Percentiles rank a stretch among this genome's conserved stretches.
Evolutionary conservation across 768 basidiomycete genomes (phyloP).

Genomic region (Tylopilus intermedius): DNA sequence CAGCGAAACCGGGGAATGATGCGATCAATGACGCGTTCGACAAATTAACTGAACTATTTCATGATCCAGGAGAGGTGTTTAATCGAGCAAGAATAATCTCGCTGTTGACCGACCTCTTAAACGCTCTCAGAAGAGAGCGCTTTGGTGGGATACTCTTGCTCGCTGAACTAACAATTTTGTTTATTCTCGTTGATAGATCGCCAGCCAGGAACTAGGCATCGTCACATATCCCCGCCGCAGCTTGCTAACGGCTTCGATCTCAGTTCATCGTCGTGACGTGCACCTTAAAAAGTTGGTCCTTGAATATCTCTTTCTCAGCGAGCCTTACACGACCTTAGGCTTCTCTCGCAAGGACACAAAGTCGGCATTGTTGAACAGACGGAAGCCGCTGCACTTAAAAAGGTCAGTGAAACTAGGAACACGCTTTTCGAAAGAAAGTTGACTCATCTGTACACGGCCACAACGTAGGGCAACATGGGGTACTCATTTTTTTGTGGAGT

Average conservation of each 20-base stretch:
- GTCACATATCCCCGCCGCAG: slow-evolving; percentile 68
- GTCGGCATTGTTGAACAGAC: slow-evolving; percentile 80
- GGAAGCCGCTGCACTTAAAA: slow-evolving; percentile 88
- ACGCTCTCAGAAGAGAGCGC: slow-evolving; percentile 70
- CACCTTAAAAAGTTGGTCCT: slow-evolving; percentile 66
- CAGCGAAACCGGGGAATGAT: slow-evolving; percentile 66
- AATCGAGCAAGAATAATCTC: slow-evolving; percentile 63
- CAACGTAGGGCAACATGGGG: slow-evolving; percentile 55
- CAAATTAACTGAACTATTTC: slow-evolving; percentile 73
- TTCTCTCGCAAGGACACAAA: slow-evolving; percentile 74
- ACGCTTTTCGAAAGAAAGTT: slow-evolving; percentile 69
- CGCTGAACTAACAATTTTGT: background rate
- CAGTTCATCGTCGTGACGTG: slow-evolving; percentile 59
- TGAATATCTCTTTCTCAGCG: background rate
- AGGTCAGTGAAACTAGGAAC: slow-evolving; percentile 69
- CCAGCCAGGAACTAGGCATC: slow-evolving; percentile 74
- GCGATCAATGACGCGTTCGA: slow-evolving; percentile 66
- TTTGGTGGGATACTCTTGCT: slow-evolving; percentile 40
- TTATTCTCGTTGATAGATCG: slow-evolving; percentile 44
- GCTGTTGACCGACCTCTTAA: slow-evolving; percentile 62
- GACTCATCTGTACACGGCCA: slow-evolving; percentile 77
- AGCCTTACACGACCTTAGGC: slow-evolving; percentile 33
- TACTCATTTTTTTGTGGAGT: background rate
- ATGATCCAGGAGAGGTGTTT: slow-evolving; percentile 61
- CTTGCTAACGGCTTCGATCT: slow-evolving; percentile 71